Base-by-base conservation (phyloP, 306 rosid species). In the Rosa persica region DNA sequence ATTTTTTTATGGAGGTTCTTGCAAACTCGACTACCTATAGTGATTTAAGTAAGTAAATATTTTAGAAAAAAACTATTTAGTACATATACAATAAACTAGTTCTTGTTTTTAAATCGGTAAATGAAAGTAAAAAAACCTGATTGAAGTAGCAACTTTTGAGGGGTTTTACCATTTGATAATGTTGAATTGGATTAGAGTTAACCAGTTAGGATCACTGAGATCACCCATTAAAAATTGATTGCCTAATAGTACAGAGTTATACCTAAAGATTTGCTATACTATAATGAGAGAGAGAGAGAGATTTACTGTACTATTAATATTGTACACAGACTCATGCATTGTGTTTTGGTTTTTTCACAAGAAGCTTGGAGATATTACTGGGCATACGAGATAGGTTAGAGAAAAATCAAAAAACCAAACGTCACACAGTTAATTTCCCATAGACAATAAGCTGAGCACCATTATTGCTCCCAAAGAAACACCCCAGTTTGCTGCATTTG, bases 401-500 rank as follows among this genome's bases (percentile, higher is more conserved):
- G 40, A 30, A 27, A 6, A 62, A 23, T 3, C 36, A 58, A 58
- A 25, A 55, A 55, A 19, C 25, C 27, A n/a, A 7, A 36, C 16
- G 69, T 15, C 46, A 38, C 47, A 20, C 15, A 12, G 4, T 89
- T 71, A 87, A 61, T 62, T 67, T 12, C 72, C 62, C 67, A 75
- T 27, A 12, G 64, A 81, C 74, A 85, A 79, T 46, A 79, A 55
- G 70, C 73, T 38, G 40, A 84, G 77, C 54, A 73, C 84, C 76
- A 84, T 34, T 20, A 79, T 68, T 30, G 83, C 79, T 20, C 76
- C 34, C 1, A 89, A 38, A 61, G 86, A 78, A 55, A 86, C 54
- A 62, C 70, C 83, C 68, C 61, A 4, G 67, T 78, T 83, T 58
- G 82, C 83, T 44, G 51, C 81, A 60, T 78, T 84, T 47, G 82